Conservation (phyloP, 257 asterid species). For the Nemophila menziesii region DNA sequence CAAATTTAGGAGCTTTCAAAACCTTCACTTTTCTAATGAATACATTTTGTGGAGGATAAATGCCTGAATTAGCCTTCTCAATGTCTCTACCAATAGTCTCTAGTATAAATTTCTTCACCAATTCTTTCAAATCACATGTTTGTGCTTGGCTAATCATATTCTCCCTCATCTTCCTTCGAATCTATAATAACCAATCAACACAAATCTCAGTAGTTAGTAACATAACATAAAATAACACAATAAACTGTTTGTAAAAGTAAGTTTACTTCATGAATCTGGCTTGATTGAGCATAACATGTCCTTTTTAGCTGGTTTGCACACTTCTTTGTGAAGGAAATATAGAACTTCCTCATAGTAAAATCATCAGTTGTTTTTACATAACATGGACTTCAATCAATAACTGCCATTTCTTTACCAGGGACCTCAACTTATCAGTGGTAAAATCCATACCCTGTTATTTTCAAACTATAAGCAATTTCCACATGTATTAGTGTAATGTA, state of each 20-base stretch:
- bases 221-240: background rate
- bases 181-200: constrained; percentile 20
- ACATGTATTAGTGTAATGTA: too few species aligned
- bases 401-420: constrained; percentile 69
- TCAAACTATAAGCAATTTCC: too few species aligned
- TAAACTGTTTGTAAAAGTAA: background rate
- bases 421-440: constrained; percentile 68
- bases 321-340: constrained; percentile 83
- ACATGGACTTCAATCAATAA: constrained; percentile 74
- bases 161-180: constrained; percentile 78
- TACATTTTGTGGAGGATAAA: constrained; percentile 74
- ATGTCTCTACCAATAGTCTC: constrained; percentile 79
- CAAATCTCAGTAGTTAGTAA: background rate
- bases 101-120: constrained; percentile 71
- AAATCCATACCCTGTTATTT: constrained; percentile 63
- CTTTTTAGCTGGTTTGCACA: constrained; percentile 74
- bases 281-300: constrained; percentile 76
- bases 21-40: constrained; percentile 70
- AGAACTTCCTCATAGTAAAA: constrained; percentile 56
- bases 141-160: constrained; percentile 69
- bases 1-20: constrained; percentile 77
- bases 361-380: constrained; percentile 71
- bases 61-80: constrained; percentile 68
- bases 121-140: constrained; percentile 61
- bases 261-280: constrained; percentile 73